Base-by-base conservation (phyloP, 495 filamentous ascomycete genomes). In the Penicillium flavigenum region DNA sequence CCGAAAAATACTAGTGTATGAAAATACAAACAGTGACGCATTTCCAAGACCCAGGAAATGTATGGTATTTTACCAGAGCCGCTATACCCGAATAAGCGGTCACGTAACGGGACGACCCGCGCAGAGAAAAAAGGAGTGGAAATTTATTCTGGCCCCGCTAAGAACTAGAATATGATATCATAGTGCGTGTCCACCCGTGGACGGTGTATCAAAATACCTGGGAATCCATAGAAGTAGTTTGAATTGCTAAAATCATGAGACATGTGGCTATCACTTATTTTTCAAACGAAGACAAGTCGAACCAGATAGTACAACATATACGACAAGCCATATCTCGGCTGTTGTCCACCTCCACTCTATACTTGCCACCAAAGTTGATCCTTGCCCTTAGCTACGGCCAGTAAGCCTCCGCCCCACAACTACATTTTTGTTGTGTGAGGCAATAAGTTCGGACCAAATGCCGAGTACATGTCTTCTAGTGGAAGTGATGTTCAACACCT, bases 31-130 rank as follows among this genome's bases (percentile, higher is more conserved):
- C 14, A 5, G 6, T n/a, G 32, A 38, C 14, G 14, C 45, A 46
- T 36, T 54, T 27, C 17, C 29, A 45, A 17, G 8, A 36, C 27
- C 10, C 47, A 5, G 22, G 0, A 17, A 41, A 42, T 9, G 26
- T 4, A 27, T n/a, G 39, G 51, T 53, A 53, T 32, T 39, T 44
- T 34, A 43, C 27, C 19, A 14, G 12, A n/a, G 5, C 5, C 6
- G 2, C 39, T 34, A 26, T 9, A 34, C 38, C 50, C 2, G n/a
- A 45, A 47, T 14, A 5, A 36, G 52, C 31, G 52, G 51, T 36
- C 49, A 51, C 16, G 22, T 55, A 39, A 22, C 52, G 43, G 52
- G 52, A 55, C 43, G 52, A 55, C 43, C 52, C 52, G 52, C 31
- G 31, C 51, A 24, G 24, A 26, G n/a, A 16, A 27, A 24, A 38